Percentiles rank a stretch among this genome's conserved stretches.
Evolutionary conservation across 805 yeast genomes (phyloP).

Genomic region (Jamesozyma jinghongensis): DNA sequence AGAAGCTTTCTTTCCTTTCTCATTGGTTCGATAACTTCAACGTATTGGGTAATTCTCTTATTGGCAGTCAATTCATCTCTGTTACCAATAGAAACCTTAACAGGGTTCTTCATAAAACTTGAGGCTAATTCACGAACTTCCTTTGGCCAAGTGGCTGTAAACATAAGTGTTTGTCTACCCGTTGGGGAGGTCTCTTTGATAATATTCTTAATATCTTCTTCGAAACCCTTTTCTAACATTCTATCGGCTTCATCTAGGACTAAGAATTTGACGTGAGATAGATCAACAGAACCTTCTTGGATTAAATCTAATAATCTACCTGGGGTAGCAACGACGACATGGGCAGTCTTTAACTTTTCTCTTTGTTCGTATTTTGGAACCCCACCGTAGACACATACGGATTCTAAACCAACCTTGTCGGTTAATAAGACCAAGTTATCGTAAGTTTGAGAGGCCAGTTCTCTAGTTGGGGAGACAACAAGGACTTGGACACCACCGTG

Average conservation of each 20-base stretch:
- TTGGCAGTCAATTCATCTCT: slow-evolving; percentile 92
- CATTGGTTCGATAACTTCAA: slow-evolving; percentile 80
- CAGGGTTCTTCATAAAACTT: slow-evolving; percentile 76
- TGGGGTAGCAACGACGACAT: slow-evolving; percentile 94
- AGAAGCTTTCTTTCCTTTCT: slow-evolving; percentile 72
- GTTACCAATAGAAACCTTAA: slow-evolving; percentile 86
- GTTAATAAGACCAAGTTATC: slow-evolving; percentile 68
- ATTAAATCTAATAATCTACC: slow-evolving; percentile 89
- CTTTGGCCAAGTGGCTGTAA: slow-evolving; percentile 99
- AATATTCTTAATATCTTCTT: slow-evolving; percentile 85
- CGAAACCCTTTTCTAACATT: slow-evolving; percentile 97
- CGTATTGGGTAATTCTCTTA: slow-evolving; percentile 85
- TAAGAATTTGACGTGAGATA: slow-evolving; percentile 60
- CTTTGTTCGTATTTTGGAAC: slow-evolving; percentile 93
- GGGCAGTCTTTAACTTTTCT: slow-evolving; percentile 51
- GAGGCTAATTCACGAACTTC: slow-evolving; percentile 90
- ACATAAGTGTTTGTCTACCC: slow-evolving; percentile 87
- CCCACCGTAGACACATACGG: slow-evolving; percentile 93
- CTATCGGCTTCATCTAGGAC: slow-evolving; percentile 98
- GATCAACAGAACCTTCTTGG: slow-evolving; percentile 74
- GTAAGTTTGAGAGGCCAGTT: slow-evolving; percentile 86
- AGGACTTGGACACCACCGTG: slow-evolving; percentile 56
- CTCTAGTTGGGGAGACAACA: slow-evolving; percentile 94
- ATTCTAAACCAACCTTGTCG: slow-evolving; percentile 49
- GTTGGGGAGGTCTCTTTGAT: slow-evolving; percentile 47